Base-by-base conservation (phyloP, 2,329 filamentous ascomycete genomes). In the Ascochyta clinopodiicola region DNA sequence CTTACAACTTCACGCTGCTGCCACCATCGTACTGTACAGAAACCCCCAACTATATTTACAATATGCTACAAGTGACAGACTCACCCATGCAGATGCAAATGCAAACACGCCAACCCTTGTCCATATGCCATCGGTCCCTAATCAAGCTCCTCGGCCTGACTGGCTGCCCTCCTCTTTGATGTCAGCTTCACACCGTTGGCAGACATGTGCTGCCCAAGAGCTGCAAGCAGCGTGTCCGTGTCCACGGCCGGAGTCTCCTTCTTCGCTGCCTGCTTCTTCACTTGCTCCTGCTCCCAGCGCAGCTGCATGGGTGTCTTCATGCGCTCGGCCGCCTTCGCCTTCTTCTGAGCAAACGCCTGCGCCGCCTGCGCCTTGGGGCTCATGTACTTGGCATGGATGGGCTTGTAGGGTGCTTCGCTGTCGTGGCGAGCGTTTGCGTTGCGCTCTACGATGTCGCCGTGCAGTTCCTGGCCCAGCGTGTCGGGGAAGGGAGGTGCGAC, bases 391-490 rank as follows among this genome's bases (percentile, higher is more conserved):
- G 44, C 48, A 22, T 49, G 48, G 6, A 51, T 46, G 13, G 44
- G 21, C 38, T 44, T 45, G 48, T 52, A 42, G 22, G 51, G 48
- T 10, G 59, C 69, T 54, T 76, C 69, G 44, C 68, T 68, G 49
- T 73, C 74, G 57, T 75, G 74, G 44, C 76, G 73, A 51, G 74
- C 72, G 49, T 92, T 89, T 78, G 96, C 91, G 43, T 91, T 83
- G 48, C 88, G 92, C 69, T 65, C 56, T 38, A 56, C 54, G 29
- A 67, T 61, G 85, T 93, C 95, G 68, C 84, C 86, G 65, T 88
- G 59, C 17, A 98, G 81, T 81, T 98, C 94, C 74, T 96, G 88
- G 62, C 96, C 83, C 34, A 97, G 84, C n/a, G 77, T 79, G 27
- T 81, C 77, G 5, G 94, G 92, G 83, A 96, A 91, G 13, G 94